phyloP scores from a whole-genome alignment of 495 filamentous ascomycete species.

The Lichina pygmaea region DNA sequence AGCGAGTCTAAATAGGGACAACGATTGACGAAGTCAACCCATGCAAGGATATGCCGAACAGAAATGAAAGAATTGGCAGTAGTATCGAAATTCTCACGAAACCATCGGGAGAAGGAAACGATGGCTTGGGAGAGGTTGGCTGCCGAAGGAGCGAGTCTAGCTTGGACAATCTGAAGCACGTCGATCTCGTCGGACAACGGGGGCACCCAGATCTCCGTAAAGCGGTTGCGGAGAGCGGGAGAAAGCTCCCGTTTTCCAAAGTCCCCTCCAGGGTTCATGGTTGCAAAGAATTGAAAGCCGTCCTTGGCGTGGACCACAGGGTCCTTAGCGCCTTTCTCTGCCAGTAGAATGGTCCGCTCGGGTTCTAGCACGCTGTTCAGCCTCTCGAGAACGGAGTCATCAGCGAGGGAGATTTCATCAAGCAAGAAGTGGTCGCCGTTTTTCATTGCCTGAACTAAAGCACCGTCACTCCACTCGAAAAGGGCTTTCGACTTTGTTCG shows the following conservation, averaged over 20 bases:
- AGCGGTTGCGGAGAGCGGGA: conserved; percentile 79
- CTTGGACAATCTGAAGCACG: conserved; percentile 57
- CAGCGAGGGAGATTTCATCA: conserved; percentile 92
- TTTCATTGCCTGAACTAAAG: conserved; percentile 85
- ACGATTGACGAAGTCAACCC: conserved; percentile 79
- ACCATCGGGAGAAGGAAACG: conserved; percentile 80
- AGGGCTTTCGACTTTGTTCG: conserved; percentile 43
- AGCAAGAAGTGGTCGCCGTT: conserved; percentile 72
- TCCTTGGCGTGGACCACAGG: conserved; percentile 49
- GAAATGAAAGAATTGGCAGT: conserved; percentile 50
- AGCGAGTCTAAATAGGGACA: conserved; percentile 19
- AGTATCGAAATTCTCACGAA: conserved; percentile 48
- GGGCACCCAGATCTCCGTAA: conserved; percentile 97
- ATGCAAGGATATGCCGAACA: conserved; percentile 68
- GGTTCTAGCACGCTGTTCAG: conserved; percentile 95
- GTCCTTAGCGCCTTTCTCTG: conserved; percentile 71
- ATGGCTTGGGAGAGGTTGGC: conserved; percentile 31
- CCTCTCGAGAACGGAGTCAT: conserved; percentile 89
- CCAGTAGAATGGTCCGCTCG: conserved; percentile 58
- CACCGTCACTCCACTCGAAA: conserved; percentile 93
- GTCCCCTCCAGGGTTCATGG: conserved; percentile 97
- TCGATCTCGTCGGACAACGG: conserved; percentile 57
- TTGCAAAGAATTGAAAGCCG: conserved; percentile 88
- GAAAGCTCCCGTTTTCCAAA: conserved; percentile 95
- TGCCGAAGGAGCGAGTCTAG: conserved; percentile 30